These are phyloP conservation scores for Fusarium circinatum DNA, from an alignment of 2,329 filamentous ascomycete species.

Conservation along the genomic window DNA sequence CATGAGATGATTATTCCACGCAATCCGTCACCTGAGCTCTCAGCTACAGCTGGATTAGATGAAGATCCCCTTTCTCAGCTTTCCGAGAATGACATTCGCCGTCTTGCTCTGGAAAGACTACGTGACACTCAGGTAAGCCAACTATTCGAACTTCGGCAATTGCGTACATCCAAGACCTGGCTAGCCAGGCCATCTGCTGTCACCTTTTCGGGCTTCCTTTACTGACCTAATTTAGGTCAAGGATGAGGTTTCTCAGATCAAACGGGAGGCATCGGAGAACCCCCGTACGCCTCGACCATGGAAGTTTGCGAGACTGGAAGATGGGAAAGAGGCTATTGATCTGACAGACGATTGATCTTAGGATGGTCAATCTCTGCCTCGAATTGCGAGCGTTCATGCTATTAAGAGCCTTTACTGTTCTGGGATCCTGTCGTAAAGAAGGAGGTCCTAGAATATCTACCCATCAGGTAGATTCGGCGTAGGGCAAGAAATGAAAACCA, in stretches of 20 bases:
- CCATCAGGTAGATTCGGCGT: neutral
- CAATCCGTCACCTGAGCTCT: constrained; percentile 1
- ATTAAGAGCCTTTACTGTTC: neutral
- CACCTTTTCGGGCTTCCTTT: neutral
- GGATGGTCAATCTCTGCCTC: neutral
- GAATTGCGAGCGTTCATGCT: neutral
- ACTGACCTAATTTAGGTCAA: constrained; percentile 1
- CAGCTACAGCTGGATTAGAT: no score
- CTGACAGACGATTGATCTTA: constrained; percentile 21
- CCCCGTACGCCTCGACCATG: neutral
- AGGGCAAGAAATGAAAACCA: neutral
- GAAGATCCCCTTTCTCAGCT: constrained; percentile 1
- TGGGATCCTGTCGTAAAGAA: neutral
- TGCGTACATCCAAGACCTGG: neutral
- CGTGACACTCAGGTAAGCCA: constrained; percentile 21
- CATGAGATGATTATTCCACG: constrained; percentile 38
- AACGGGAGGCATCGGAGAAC: constrained; percentile 7
- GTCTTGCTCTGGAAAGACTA: constrained; percentile 34
- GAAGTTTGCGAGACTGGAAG: constrained; percentile 23
- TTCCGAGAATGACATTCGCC: constrained; percentile 28
- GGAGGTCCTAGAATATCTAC: neutral
- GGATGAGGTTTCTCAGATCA: neutral
- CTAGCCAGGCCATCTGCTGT: neutral
- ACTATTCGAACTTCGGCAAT: accelerated
- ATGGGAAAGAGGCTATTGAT: constrained; percentile 28